Evolutionary conservation across 805 yeast genomes (phyloP).

Genomic region (Candida arabinofermentans): DNA sequence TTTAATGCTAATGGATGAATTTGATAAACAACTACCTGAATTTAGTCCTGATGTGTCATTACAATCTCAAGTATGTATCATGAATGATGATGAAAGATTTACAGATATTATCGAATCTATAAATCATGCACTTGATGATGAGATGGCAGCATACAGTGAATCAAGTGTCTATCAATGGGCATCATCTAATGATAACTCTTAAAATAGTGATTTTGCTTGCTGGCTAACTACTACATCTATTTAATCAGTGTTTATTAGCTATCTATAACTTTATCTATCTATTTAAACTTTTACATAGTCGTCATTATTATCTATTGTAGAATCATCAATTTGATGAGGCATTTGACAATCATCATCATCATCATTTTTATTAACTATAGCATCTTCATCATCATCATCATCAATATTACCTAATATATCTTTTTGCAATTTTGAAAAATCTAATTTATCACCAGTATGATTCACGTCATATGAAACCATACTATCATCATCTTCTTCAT

Average conservation of each 20-base stretch:
- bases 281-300: conserved; percentile 17
- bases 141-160: conserved; percentile 11
- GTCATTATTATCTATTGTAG: conserved; percentile 15
- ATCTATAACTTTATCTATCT: neutral
- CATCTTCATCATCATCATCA: conserved; percentile 2
- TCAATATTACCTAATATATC: conserved; percentile 12
- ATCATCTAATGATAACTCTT: neutral
- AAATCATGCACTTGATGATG: conserved; percentile 19
- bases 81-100: conserved; percentile 14
- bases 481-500: too few relatives aligned
- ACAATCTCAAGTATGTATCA: conserved; percentile 21
- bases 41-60: conserved; percentile 13
- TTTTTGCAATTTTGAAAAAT: conserved; percentile 12
- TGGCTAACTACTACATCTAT: too few relatives aligned
- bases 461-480: conserved; percentile 19
- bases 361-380: conserved; percentile 3
- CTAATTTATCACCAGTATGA: conserved; percentile 13
- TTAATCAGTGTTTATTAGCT: neutral
- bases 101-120: conserved; percentile 11
- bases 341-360: conserved; percentile 3
- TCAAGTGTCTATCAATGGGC: neutral
- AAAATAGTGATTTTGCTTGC: neutral
- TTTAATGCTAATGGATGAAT: conserved; percentile 14
- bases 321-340: conserved; percentile 7
- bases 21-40: conserved; percentile 7